Evolutionary conservation across 148 eudicot genomes (phyloP).

Genomic region (Rhododendron griersonianum): DNA sequence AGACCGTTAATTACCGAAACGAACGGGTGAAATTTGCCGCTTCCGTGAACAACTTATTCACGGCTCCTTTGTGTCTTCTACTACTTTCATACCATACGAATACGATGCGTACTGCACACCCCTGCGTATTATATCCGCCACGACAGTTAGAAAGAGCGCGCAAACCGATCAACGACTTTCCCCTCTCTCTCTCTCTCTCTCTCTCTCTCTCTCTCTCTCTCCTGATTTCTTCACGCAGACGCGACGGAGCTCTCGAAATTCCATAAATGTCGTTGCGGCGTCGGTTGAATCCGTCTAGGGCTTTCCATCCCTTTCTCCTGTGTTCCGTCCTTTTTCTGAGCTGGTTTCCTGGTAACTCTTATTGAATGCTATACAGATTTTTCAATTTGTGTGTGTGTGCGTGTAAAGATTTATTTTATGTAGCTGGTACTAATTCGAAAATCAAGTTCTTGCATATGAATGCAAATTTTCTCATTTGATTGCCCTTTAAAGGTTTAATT

Average conservation of each 20-base stretch:
- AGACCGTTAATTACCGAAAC: too few relatives aligned
- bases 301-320: slow-evolving; percentile 9
- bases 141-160: neutral
- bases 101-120: too few relatives aligned
- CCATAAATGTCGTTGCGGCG: slow-evolving; percentile 6
- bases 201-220: neutral
- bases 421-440: neutral
- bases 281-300: slow-evolving; percentile 20
- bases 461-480: neutral
- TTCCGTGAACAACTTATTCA: too few relatives aligned
- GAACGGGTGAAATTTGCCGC: rapidly evolving
- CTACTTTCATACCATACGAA: too few relatives aligned
- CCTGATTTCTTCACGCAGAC: neutral
- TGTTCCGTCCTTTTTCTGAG: slow-evolving; percentile 22
- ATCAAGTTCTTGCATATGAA: neutral
- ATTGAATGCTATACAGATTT: neutral
- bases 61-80: too few relatives aligned
- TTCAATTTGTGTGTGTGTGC: neutral
- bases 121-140: neutral
- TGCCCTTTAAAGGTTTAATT: neutral
- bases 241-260: neutral
- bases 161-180: neutral
- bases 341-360: slow-evolving; percentile 42
- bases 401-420: neutral
- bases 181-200: neutral